A percentile compares a stretch with the other conserved stretches of the same genome.
Evolutionary conservation across 192 early-diverging fungal genomes (phyloP).

Genomic region (Dissophora ornata): DNA sequence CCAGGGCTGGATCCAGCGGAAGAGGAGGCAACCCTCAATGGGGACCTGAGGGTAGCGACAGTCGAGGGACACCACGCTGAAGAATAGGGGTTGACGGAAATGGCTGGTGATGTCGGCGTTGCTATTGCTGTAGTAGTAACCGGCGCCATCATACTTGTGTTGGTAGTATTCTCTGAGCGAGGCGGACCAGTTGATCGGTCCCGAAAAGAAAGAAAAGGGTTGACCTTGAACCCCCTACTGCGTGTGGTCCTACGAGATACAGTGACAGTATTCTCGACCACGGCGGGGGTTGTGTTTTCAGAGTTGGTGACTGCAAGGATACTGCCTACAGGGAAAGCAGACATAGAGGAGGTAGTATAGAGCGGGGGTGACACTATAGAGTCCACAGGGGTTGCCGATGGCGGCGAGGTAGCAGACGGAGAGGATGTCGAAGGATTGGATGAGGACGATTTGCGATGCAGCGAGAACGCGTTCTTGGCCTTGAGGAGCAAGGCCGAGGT

Average conservation of each 20-base stretch:
- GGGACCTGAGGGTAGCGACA: conserved; percentile 17
- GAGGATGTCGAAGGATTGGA: conserved; percentile 4
- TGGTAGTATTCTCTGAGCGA: not conserved
- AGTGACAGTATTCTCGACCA: too few species aligned
- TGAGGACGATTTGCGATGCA: conserved; percentile 34
- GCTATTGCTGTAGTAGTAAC: not conserved
- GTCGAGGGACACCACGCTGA: conserved; percentile 32
- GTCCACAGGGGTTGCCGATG: not conserved
- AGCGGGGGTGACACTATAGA: conserved; percentile 22
- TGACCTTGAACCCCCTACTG: conserved; percentile 49
- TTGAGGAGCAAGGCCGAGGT: conserved; percentile 48
- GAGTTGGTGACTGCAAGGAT: too few species aligned
- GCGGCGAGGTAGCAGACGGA: not conserved
- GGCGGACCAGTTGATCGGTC: conserved; percentile 32
- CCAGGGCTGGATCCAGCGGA: not conserved
- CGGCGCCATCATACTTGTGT: not conserved
- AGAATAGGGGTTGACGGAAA: conserved; percentile 28
- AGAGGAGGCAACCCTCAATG: conserved; percentile 5
- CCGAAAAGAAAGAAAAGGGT: conserved; percentile 25
- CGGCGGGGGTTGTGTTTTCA: too few species aligned
- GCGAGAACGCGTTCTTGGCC: conserved; percentile 47
- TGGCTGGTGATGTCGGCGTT: conserved; percentile 2
- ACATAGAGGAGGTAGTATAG: not conserved
- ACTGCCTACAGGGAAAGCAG: too few species aligned
- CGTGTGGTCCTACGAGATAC: conserved; percentile 16